These are phyloP conservation scores for Paramecium sexaurelia DNA, from an alignment of 73 alveolate species.

Conservation along the genomic window DNA sequence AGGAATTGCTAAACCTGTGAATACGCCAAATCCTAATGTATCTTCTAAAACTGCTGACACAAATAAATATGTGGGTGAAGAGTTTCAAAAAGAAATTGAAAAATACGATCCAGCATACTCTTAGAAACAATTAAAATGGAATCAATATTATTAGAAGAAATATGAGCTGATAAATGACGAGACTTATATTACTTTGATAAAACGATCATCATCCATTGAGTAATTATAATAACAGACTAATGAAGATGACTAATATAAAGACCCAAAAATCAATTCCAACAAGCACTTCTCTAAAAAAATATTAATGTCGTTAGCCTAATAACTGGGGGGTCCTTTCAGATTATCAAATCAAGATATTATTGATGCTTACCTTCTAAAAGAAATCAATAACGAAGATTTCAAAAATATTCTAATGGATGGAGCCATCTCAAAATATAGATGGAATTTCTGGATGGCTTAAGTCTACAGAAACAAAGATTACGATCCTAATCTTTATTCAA, in stretches of 20 bases:
- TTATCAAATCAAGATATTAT: neutral
- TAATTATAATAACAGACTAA: neutral
- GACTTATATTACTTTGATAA: neutral
- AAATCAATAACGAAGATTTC: neutral
- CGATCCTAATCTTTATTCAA: conserved; percentile 13
- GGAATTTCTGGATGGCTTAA: conserved; percentile 47
- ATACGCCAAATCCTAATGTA: neutral
- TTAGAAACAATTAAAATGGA: neutral
- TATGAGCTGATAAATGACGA: neutral
- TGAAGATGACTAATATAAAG: neutral
- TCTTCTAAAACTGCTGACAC: neutral
- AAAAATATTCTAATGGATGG: neutral
- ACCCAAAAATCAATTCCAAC: neutral
- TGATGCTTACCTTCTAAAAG: neutral
- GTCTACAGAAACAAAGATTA: neutral
- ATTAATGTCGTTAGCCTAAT: neutral
- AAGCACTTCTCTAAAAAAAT: neutral
- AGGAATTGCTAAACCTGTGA: neutral
- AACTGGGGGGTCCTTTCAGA: neutral
- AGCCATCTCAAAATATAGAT: neutral
- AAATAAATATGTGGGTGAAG: neutral
- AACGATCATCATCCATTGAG: neutral
- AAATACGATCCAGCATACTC: neutral
- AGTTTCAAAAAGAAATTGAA: neutral
- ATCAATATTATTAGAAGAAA: neutral